Base-by-base conservation (phyloP, 768 basidiomycete species). In the Suillus subalutaceus region DNA sequence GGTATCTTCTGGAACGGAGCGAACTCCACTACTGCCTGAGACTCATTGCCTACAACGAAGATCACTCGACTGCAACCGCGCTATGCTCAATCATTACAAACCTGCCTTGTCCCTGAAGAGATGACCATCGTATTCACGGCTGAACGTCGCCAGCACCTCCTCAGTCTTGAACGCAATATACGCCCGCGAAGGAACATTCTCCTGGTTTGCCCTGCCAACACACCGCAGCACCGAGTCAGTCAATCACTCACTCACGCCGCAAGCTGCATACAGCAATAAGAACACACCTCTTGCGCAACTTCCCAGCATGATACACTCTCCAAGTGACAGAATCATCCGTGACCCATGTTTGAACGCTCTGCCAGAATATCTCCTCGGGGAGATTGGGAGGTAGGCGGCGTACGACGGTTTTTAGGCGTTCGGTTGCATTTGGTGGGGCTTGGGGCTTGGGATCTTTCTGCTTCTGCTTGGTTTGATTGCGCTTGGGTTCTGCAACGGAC, bases 291-390 rank as follows among this genome's bases (percentile, higher is more conserved):
- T 88, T 91, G 72, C 85, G 83, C 66, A 87, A 73, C 79, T 93
- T 93, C 12, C 93, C 92, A 1, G 82, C 83, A 71, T 83, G 84
- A 72, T 84, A 94, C 1, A 77, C 70, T 74, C 86, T 92, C 92
- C 90, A 94, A 13, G 78, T 72, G 9, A 85, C 79, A 0, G 89
- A 87, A 43, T 94, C 89, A 20, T 92, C 89, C 1, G 86, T 83
- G 18, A 96, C 90, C 96, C 96, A 99, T 2, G 82, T 74, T 62
- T 88, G 83, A 4, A 96, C 94, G 67, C 92, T 94, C 72, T 91
- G 88, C 97, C 97, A 99, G 79, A 99, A 99, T 63, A 97, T 79
- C 2, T 88, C 88, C 71, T 96, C 95, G 5, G 97, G 97, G 3
- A 99, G 82, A 72, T 96, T 94, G 15, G 96, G 92, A 0, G 97